Base-by-base conservation (phyloP, 768 basidiomycete genomes). In the Lactarius indigo region DNA sequence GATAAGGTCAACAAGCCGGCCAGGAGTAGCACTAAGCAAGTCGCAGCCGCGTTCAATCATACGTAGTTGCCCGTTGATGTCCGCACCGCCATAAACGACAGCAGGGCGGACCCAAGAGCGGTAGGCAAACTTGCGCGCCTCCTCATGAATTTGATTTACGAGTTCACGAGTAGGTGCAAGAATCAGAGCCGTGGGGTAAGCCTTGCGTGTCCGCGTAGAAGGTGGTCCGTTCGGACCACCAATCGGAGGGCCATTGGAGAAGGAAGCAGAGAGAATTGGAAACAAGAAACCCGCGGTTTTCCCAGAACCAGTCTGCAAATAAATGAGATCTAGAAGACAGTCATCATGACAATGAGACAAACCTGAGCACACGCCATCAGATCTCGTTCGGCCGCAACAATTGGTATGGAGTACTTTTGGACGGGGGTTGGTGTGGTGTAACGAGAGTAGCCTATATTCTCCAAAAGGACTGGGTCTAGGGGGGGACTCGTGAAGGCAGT, bases 281-380 rank as follows among this genome's bases (percentile, higher is more conserved):
- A 99, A 99, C 69, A 99, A 85, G 86, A 99, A 99, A 74, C 97
- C 97, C 72, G 86, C 97, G 44, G 97, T 98, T 83, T 98, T 99
- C 69, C 97, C 97, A 78, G 97, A 99, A 81, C 97, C 97, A 73
- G 97, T 99, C 91, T 98, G 81, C 23, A 63, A 64, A 64, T 64
- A 66, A 71, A 33, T 72, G 64, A 31, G 47, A 64, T 52, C 61
- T 57, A 30, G 15, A 70, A 62, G 61, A 66, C 72, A 69, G 69
- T 64, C 18, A 58, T 44, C 1, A 61, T 37, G 17, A 41, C 33
- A 20, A 61, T 12, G 57, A 41, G 26, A 75, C 85, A 66, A 72
- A 89, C 91, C 83, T 94, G 91, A 73, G 94, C 94, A 77, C 94
- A 96, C 70, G 94, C 94, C 94, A 96, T 96, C 79, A 94, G 82